Percentiles rank a stretch among this genome's conserved stretches.
These are phyloP conservation scores for Ligustrum vulgare DNA, from an alignment of 257 asterid genomes.

Conservation along the genomic window DNA sequence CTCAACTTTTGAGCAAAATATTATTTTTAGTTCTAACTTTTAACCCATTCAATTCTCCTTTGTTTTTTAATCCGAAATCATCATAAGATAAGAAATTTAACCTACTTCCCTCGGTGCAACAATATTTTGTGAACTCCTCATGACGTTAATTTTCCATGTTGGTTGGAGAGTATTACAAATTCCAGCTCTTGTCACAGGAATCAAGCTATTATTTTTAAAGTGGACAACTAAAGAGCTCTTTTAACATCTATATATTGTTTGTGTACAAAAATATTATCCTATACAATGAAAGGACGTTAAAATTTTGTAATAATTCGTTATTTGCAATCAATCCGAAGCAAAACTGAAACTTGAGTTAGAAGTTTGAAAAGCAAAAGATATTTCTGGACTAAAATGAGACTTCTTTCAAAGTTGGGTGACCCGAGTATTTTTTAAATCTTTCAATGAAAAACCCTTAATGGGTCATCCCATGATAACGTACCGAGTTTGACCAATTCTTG, in stretches of 20 bases:
- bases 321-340: neutral
- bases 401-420: neutral
- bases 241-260: no score
- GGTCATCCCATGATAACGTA: slow-evolving; percentile 26
- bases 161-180: neutral
- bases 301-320: no score
- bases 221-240: neutral
- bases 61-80: neutral
- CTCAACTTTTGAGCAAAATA: neutral
- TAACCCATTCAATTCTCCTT: neutral
- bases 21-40: no score
- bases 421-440: no score
- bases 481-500: slow-evolving; percentile 35
- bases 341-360: neutral
- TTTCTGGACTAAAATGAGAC: neutral
- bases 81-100: neutral
- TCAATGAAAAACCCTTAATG: no score
- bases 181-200: neutral
- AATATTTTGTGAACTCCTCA: neutral
- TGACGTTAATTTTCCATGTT: neutral
- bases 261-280: no score
- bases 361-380: neutral
- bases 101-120: neutral
- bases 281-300: no score
- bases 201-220: no score